These are phyloP conservation scores for Lyophyllum semitale DNA, from an alignment of 768 basidiomycete genomes.

Conservation along the genomic window DNA sequence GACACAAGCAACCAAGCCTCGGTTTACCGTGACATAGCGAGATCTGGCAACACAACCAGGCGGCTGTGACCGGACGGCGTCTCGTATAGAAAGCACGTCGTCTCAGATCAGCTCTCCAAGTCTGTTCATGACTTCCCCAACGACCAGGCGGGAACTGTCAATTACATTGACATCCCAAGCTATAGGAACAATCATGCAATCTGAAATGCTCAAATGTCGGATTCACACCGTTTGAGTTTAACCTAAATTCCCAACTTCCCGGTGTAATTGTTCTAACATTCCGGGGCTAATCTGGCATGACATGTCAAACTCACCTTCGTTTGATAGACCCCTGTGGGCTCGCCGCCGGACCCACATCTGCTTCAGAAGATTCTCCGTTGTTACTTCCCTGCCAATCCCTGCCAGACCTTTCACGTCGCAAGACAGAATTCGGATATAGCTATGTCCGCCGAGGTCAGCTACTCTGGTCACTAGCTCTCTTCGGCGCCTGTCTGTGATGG, in stretches of 20 bases:
- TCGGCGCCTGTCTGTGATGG: conserved; percentile 7
- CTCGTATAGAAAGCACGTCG: conserved; percentile 5
- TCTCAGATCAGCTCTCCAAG: conserved; percentile 10
- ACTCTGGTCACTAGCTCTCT: background rate
- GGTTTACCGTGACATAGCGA: too few species aligned
- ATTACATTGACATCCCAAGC: background rate
- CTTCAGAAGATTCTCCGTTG: conserved; percentile 8
- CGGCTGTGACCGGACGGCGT: too few species aligned
- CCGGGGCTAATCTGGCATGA: conserved; percentile 20
- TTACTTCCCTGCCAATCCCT: conserved; percentile 3
- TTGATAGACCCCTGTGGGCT: conserved; percentile 13
- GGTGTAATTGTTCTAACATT: too few species aligned
- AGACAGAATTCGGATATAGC: conserved; percentile 8
- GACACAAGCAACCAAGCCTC: too few species aligned
- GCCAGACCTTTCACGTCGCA: conserved; percentile 11
- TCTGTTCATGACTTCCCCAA: background rate
- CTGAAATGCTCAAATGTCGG: background rate
- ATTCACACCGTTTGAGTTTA: background rate
- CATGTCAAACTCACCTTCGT: conserved; percentile 17
- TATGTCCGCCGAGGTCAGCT: conserved; percentile 13
- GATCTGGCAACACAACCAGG: too few species aligned
- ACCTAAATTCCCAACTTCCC: too few species aligned
- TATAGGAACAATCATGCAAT: background rate
- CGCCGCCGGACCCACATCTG: background rate
- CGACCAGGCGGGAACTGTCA: background rate